These are phyloP conservation scores for Powellomyces hirtus DNA, from an alignment of 192 early-diverging fungal genomes.

Conservation along the genomic window DNA sequence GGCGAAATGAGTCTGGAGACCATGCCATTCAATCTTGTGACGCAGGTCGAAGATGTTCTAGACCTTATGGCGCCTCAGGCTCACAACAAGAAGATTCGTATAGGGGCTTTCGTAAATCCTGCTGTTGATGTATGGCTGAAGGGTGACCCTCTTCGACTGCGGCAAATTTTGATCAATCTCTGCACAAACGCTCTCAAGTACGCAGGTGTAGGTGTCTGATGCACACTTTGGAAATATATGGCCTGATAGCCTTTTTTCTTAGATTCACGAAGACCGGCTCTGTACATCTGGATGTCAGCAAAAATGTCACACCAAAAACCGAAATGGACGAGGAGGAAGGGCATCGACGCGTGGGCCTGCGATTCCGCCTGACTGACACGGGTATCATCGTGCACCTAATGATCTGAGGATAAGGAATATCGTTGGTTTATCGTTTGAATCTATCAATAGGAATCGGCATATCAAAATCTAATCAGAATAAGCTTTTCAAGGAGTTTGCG, in stretches of 20 bases:
- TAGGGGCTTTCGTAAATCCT: constrained; percentile 67
- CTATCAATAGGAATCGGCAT: too few species aligned
- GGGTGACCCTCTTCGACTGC: constrained; percentile 70
- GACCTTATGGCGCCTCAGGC: constrained; percentile 72
- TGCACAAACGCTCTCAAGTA: constrained; percentile 79
- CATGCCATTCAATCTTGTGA: constrained; percentile 64
- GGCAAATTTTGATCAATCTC: constrained; percentile 80
- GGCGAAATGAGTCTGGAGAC: constrained; percentile 77
- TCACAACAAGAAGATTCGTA: constrained; percentile 68
- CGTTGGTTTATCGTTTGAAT: too few species aligned
- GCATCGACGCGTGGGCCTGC: constrained; percentile 51
- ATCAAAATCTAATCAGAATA: constrained; percentile 67
- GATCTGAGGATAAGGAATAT: too few species aligned
- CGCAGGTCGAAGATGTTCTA: constrained; percentile 63
- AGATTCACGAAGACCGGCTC: constrained; percentile 27
- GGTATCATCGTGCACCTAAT: too few species aligned
- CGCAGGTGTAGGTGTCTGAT: constrained; percentile 31
- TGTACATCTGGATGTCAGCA: constrained; percentile 6
- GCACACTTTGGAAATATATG: neutral
- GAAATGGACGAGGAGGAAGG: constrained; percentile 10
- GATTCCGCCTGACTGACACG: constrained; percentile 73
- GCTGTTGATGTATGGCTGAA: constrained; percentile 69
- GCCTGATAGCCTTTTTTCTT: neutral
- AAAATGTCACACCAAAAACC: neutral
- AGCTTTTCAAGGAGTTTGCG: constrained; percentile 79